phyloP scores from a whole-genome alignment of 345 rosid species.

The Boechera retrofracta region DNA sequence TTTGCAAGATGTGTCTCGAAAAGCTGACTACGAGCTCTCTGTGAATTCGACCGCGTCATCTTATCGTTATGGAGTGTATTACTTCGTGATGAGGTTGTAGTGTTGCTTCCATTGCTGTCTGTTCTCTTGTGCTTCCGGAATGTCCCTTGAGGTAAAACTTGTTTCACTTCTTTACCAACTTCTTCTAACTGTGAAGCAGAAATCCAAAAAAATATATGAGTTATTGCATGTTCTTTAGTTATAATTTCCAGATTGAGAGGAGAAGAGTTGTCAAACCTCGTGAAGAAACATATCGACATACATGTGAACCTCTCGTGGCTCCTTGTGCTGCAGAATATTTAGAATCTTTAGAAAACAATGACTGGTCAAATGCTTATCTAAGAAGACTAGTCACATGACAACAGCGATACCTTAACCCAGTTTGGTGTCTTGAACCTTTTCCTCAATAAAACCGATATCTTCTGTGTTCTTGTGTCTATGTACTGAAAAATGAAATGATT shows the following conservation, averaged over 20 bases:
- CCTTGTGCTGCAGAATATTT: constrained; percentile 84
- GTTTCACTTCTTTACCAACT: constrained; percentile 76
- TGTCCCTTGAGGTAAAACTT: constrained; percentile 80
- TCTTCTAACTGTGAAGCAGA: constrained; percentile 62
- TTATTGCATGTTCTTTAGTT: constrained; percentile 17
- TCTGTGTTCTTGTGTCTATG: constrained; percentile 76
- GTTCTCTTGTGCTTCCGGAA: constrained; percentile 79
- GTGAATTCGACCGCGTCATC: constrained; percentile 69
- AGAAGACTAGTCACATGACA: constrained; percentile 25
- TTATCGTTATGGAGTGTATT: constrained; percentile 83
- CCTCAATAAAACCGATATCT: constrained; percentile 81
- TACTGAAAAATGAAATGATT: constrained; percentile 57
- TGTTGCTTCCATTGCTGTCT: constrained; percentile 89
- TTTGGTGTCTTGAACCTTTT: constrained; percentile 96
- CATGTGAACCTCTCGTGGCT: constrained; percentile 99
- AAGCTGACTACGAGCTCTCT: constrained; percentile 93
- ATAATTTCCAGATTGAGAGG: constrained; percentile 15
- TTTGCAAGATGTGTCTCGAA: constrained; percentile 98
- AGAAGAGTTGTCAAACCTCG: constrained; percentile 64
- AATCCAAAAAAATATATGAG: background rate
- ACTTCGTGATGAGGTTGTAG: constrained; percentile 80
- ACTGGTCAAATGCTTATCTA: constrained; percentile 24
- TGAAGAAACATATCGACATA: constrained; percentile 89
- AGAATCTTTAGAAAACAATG: constrained; percentile 37
- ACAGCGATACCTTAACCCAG: constrained; percentile 84